Evolutionary conservation across 352 stramenopile species (phyloP), one percentile per base, ranked within the genome.

Genomic region (Phytopythium ostracodes): DNA sequence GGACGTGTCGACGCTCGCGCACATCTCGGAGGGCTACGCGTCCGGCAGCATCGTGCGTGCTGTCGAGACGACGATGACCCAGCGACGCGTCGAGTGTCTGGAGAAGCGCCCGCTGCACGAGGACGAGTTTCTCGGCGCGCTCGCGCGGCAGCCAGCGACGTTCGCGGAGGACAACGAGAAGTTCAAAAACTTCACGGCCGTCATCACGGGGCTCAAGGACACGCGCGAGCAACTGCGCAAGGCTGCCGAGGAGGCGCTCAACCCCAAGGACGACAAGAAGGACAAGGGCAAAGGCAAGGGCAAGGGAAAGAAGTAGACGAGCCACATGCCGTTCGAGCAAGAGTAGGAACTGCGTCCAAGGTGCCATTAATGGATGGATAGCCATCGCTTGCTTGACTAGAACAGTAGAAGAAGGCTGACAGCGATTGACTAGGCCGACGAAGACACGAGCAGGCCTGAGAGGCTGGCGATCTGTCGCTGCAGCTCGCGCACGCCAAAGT

Each of bases 21-120:
- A 97, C 56, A 91, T 98, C 57, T 97, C 88, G 2, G 88, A 97
- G 55, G 92, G 92, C 10, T 98, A 97, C 63, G 91, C 87, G 29
- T 91, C 84, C 11, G 92, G 92, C 10, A 82, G 81, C 46, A 96
- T 98, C 53, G 74, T 88, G 27, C 67, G 64, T 5, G 76, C 88
- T 0, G 89, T 97, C 17, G 73, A 88, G 43, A 74, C 76, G 9
- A 96, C 87, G 17, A 54, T 98, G 17, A 97, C 91, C 3, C 68
- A 72, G 29, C 73, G 92, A 20, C 78, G 92, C 50, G 75, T 89
- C 14, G 71, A 88, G 36, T 91, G 87, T 35, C 67, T 98, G 7
- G 78, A 88, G 22, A 96, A 92, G 67, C 68, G 89, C 2, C 64
- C 80, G 11, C 63, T 98, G 2, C 70, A 70, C n/a, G 88, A 95